phyloP scores from a whole-genome alignment of 192 early-diverging fungal genomes.

The Radiomyces spectabilis region DNA sequence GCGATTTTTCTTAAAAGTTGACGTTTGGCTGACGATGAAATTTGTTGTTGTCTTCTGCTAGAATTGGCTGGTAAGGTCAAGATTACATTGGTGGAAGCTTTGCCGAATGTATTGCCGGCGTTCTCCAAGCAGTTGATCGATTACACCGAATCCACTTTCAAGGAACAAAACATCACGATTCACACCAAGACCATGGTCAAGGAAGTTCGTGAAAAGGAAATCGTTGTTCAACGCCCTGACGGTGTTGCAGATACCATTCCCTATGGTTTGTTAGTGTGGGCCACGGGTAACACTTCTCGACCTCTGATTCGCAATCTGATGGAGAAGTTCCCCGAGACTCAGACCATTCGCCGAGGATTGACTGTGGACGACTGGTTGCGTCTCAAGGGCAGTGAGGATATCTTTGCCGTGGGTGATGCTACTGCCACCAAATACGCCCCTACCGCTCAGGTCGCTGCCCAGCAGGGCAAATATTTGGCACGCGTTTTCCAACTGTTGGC shows the following conservation, averaged over 20 bases:
- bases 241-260: constrained; percentile 56
- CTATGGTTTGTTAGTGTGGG: constrained; percentile 80
- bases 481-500: constrained; percentile 60
- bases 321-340: constrained; percentile 44
- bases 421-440: constrained; percentile 73
- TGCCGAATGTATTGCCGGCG: constrained; percentile 69
- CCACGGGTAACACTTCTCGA: constrained; percentile 74
- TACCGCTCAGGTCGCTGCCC: constrained; percentile 80
- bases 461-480: constrained; percentile 85
- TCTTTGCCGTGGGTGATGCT: constrained; percentile 71
- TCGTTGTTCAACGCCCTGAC: constrained; percentile 58
- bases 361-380: constrained; percentile 63
- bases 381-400: constrained; percentile 51
- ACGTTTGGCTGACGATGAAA: too few relatives aligned
- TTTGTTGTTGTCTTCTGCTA: background rate
- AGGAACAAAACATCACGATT: constrained; percentile 65
- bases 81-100: constrained; percentile 74
- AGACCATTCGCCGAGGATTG: constrained; percentile 62
- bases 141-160: constrained; percentile 75
- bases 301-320: constrained; percentile 63
- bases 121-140: constrained; percentile 73
- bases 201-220: constrained; percentile 64
- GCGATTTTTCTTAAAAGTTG: background rate
- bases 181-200: constrained; percentile 75
- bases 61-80: constrained; percentile 68